These are phyloP conservation scores for Lyophyllum shimeji DNA, from an alignment of 768 basidiomycete genomes.

Conservation along the genomic window DNA sequence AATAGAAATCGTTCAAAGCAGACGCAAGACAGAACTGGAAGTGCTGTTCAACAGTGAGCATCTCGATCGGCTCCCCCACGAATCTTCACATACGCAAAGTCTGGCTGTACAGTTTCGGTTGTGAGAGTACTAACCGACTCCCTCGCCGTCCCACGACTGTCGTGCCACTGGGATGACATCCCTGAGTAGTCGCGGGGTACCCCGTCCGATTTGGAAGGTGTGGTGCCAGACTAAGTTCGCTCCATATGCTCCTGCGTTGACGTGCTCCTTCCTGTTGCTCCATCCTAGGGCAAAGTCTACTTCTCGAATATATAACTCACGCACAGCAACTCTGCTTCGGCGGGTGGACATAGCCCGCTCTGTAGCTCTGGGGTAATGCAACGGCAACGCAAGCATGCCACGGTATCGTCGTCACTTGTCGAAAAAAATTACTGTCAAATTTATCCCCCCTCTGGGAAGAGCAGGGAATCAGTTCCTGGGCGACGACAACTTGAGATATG, in stretches of 20 bases:
- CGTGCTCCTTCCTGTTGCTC: no score
- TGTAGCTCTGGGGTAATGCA: background rate
- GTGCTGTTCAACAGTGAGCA: background rate
- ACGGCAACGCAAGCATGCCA: background rate
- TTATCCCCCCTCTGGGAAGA: conserved; percentile 9
- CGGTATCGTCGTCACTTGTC: background rate
- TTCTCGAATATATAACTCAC: background rate
- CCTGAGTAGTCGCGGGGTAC: background rate
- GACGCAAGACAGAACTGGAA: background rate
- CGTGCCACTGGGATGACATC: background rate
- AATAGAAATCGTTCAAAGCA: background rate
- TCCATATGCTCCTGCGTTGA: background rate
- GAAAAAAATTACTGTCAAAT: conserved; percentile 10
- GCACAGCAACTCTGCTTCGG: background rate
- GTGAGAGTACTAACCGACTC: background rate
- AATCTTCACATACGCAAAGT: background rate
- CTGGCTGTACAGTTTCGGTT: background rate
- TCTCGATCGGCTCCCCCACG: background rate
- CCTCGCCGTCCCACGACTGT: background rate
- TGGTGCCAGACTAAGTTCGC: conserved; percentile 6
- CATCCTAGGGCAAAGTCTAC: background rate
- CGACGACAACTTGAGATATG: background rate
- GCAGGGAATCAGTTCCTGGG: background rate
- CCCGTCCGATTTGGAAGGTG: background rate
- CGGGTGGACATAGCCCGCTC: background rate